Conservation (phyloP, 2,329 filamentous ascomycete genomes). For the Leptosphaerulina australis region DNA sequence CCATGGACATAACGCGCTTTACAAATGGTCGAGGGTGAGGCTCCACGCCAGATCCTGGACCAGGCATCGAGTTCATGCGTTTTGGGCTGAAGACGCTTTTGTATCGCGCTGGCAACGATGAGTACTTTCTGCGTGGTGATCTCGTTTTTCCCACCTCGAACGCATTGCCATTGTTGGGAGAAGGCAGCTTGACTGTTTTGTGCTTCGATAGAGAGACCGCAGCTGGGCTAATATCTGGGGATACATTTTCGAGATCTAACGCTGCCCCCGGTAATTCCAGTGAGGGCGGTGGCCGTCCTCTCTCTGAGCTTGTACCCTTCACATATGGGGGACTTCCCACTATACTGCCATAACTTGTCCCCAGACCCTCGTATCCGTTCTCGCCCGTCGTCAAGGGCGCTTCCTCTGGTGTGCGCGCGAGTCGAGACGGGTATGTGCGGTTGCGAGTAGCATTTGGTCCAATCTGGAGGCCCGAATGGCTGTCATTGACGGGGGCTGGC, state of each 20-base stretch:
- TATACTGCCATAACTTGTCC: conserved; percentile 68
- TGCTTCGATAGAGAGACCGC: conserved; percentile 20
- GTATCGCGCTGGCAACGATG: conserved; percentile 39
- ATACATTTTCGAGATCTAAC: conserved; percentile 52
- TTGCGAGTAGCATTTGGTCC: conserved; percentile 21
- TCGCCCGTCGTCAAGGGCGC: conserved; percentile 34
- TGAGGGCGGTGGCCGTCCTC: conserved; percentile 49
- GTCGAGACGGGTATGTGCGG: conserved; percentile 5
- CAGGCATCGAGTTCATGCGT: conserved; percentile 50
- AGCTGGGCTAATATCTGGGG: conserved; percentile 26
- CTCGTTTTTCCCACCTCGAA: conserved; percentile 54
- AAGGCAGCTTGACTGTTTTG: conserved; percentile 30
- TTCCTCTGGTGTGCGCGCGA: conserved; percentile 35
- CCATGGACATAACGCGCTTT: conserved; percentile 53
- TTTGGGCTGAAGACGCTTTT: conserved; percentile 50
- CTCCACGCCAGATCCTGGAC: conserved; percentile 31
- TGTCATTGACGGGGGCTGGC: conserved; percentile 34
- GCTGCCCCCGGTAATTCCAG: conserved; percentile 69
- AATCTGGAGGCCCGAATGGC: conserved; percentile 21
- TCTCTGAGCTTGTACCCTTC: conserved; percentile 15
- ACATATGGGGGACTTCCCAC: conserved; percentile 56
- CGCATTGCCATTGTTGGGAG: conserved; percentile 41
- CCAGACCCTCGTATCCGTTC: conserved; percentile 36
- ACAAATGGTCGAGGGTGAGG: conserved; percentile 45
- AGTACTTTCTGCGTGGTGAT: conserved; percentile 39